phyloP scores from a whole-genome alignment of 805 yeast species.

The Wilhelminamyces savonicus region DNA sequence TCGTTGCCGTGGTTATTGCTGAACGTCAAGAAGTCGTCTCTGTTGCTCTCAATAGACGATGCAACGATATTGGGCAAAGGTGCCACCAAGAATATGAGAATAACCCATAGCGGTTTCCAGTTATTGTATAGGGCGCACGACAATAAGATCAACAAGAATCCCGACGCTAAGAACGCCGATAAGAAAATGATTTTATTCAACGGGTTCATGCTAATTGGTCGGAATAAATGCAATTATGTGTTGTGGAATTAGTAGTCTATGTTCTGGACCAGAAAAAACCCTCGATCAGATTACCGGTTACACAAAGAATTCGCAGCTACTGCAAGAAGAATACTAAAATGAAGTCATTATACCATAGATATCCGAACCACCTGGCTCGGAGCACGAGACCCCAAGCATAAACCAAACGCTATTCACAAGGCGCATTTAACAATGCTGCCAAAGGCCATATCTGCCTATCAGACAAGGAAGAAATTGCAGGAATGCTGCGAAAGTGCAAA shows the following conservation, averaged over 20 bases:
- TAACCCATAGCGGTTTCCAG: constrained; percentile 36
- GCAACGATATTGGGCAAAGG: constrained; percentile 40
- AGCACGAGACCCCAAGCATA: no score
- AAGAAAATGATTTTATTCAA: constrained; percentile 41
- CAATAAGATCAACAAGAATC: constrained; percentile 36
- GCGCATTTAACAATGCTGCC: no score
- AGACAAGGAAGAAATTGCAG: no score
- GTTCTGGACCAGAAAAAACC: no score
- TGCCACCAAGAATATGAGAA: constrained; percentile 35
- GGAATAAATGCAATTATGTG: background rate
- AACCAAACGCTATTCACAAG: no score
- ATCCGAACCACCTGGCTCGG: no score
- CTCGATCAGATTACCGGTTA: no score
- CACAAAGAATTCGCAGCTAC: no score
- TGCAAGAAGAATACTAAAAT: no score
- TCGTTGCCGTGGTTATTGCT: constrained; percentile 33
- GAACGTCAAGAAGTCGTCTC: constrained; percentile 40
- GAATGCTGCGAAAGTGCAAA: no score
- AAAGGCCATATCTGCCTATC: no score
- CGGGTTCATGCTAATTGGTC: constrained; percentile 44
- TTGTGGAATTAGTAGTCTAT: background rate
- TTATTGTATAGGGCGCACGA: constrained; percentile 41
- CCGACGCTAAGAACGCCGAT: constrained; percentile 40
- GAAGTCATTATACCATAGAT: no score
- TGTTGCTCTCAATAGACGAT: constrained; percentile 27